Conservation (phyloP, 768 basidiomycete species). For the Tricholoma sp. region DNA sequence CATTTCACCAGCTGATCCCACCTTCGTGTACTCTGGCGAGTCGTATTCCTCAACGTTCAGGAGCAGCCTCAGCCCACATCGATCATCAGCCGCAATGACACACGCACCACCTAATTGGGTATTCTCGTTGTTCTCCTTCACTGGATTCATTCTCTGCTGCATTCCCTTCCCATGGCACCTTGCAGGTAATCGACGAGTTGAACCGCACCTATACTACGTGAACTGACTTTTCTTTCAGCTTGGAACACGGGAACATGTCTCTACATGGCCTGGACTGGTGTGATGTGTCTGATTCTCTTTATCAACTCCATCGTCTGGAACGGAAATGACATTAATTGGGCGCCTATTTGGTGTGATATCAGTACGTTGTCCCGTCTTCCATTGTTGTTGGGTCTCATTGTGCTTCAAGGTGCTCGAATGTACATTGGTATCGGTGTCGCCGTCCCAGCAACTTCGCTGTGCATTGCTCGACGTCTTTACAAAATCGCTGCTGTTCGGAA, state of each 20-base stretch:
- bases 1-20: slow-evolving; percentile 26
- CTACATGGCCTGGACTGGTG: slow-evolving; percentile 64
- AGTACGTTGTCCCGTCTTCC: slow-evolving; percentile 24
- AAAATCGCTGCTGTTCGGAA: slow-evolving; percentile 48
- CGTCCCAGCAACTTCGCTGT: slow-evolving; percentile 49
- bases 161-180: slow-evolving; percentile 70
- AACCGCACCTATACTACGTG: not conserved
- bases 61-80: slow-evolving; percentile 7
- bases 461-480: slow-evolving; percentile 63
- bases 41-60: slow-evolving; percentile 9
- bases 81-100: slow-evolving; percentile 15
- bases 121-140: slow-evolving; percentile 47
- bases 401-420: slow-evolving; percentile 36
- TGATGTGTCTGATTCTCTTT: slow-evolving; percentile 52
- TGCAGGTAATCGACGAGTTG: slow-evolving; percentile 34
- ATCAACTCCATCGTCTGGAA: slow-evolving; percentile 73
- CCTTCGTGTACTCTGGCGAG: slow-evolving; percentile 26
- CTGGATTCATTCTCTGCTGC: slow-evolving; percentile 49
- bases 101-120: slow-evolving; percentile 39
- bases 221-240: not conserved
- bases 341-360: slow-evolving; percentile 65
- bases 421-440: slow-evolving; percentile 40
- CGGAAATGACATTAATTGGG: slow-evolving; percentile 46
- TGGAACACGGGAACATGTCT: slow-evolving; percentile 49
- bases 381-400: not conserved